Percentiles rank a stretch among this genome's conserved stretches.
phyloP scores from a whole-genome alignment of 78 protist genomes.

The Mantamonas sphyraenae region DNA sequence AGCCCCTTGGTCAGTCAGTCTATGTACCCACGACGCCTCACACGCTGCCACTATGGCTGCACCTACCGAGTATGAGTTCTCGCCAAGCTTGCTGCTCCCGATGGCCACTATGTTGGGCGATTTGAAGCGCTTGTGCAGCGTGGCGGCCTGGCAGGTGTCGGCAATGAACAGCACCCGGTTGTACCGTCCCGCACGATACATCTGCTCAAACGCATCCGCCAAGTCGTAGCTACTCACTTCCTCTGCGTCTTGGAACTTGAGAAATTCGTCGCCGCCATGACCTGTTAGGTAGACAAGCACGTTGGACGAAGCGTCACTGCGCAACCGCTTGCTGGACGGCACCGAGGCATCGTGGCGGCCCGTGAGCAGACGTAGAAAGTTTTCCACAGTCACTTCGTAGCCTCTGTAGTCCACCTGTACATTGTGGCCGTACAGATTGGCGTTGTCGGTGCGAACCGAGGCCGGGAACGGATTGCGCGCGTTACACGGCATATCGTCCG shows the following conservation, averaged over 20 bases:
- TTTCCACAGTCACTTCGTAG: conserved; percentile 85
- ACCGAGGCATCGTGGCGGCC: conserved; percentile 71
- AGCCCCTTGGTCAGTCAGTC: not conserved
- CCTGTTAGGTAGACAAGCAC: conserved; percentile 81
- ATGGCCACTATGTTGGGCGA: conserved; percentile 59
- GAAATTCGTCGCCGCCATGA: conserved; percentile 94
- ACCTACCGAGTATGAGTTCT: conserved; percentile 66
- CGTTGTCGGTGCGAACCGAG: conserved; percentile 38
- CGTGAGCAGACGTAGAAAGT: conserved; percentile 74
- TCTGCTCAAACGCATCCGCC: conserved; percentile 80
- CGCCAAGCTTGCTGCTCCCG: conserved; percentile 45
- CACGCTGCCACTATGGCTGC: too few species aligned
- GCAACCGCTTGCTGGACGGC: conserved; percentile 68
- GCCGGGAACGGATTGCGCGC: conserved; percentile 77
- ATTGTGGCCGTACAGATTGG: conserved; percentile 72
- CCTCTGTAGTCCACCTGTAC: conserved; percentile 87
- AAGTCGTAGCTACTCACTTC: conserved; percentile 75
- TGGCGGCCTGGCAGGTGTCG: conserved; percentile 93
- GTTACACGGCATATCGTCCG: conserved; percentile 93
- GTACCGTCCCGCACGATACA: conserved; percentile 53
- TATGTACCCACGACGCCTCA: not conserved
- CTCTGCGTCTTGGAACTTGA: conserved; percentile 92
- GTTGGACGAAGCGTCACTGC: conserved; percentile 67
- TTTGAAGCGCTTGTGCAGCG: conserved; percentile 37
- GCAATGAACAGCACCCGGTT: conserved; percentile 64